Evolutionary conservation across 2,329 filamentous ascomycete species (phyloP).

Genomic region (Ceratocystis cacaofunesta): DNA sequence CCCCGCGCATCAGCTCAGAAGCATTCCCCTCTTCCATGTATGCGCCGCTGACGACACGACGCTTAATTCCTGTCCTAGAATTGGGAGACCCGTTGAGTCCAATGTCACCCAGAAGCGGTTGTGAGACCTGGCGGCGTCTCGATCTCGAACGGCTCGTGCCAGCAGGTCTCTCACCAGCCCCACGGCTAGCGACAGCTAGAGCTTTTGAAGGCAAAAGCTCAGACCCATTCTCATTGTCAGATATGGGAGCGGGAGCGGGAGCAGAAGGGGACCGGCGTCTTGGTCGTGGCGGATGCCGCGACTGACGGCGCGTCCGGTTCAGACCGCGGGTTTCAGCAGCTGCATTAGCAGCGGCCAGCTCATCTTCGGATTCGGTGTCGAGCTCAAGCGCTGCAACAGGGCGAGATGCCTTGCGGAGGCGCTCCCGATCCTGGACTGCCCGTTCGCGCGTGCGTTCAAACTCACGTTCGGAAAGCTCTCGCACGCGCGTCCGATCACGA

Average conservation of each 20-base stretch:
- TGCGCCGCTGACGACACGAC: slow-evolving; percentile 54
- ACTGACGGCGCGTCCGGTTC: not conserved
- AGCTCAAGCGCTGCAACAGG: slow-evolving; percentile 13
- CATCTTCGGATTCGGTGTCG: slow-evolving; percentile 12
- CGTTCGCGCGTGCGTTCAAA: slow-evolving; percentile 19
- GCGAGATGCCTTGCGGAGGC: slow-evolving; percentile 9
- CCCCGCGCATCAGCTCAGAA: slow-evolving; percentile 29
- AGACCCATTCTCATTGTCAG: not conserved
- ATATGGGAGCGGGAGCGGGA: not conserved
- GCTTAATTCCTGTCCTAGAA: slow-evolving; percentile 26
- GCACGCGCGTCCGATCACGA: not conserved
- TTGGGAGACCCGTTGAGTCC: not conserved
- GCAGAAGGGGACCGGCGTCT: not conserved
- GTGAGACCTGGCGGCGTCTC: slow-evolving; percentile 6
- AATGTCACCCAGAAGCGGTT: slow-evolving; percentile 11
- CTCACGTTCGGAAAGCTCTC: slow-evolving; percentile 16
- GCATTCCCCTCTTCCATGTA: slow-evolving; percentile 52
- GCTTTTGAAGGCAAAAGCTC: not conserved
- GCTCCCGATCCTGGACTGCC: slow-evolving; percentile 18
- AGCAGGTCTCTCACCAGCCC: not conserved
- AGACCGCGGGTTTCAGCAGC: slow-evolving; percentile 3
- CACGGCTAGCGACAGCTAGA: not conserved
- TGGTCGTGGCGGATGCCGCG: not conserved
- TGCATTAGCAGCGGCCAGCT: not conserved
- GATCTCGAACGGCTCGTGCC: not conserved